These are phyloP conservation scores for Blastocrithidia nonstop DNA, from an alignment of 208 protist species.

Conservation along the genomic window DNA sequence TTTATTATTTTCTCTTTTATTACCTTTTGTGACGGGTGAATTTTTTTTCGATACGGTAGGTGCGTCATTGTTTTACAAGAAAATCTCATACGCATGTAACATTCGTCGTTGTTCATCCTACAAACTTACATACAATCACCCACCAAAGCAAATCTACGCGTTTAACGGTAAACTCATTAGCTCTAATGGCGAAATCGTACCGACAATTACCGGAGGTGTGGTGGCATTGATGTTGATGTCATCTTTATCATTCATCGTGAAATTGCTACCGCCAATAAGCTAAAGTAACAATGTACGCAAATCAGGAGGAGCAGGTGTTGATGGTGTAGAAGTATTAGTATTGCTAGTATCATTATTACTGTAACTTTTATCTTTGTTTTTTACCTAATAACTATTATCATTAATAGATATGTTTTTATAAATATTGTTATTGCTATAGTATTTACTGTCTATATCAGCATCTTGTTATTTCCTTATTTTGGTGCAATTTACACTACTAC, in stretches of 20 bases:
- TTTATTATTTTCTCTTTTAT: too few relatives aligned
- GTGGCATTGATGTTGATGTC: conserved; percentile 6
- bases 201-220: conserved; percentile 28
- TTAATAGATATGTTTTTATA: too few relatives aligned
- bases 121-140: conserved; percentile 42
- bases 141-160: conserved; percentile 41
- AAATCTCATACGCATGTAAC: conserved; percentile 12
- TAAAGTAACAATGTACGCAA: neutral
- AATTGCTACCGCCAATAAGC: conserved; percentile 10
- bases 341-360: too few relatives aligned
- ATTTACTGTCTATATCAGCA: too few relatives aligned
- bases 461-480: too few relatives aligned
- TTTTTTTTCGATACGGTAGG: too few relatives aligned
- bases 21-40: too few relatives aligned
- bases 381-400: too few relatives aligned
- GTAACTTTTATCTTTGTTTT: too few relatives aligned
- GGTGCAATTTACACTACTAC: too few relatives aligned
- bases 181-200: conserved; percentile 30
- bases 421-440: too few relatives aligned
- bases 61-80: too few relatives aligned
- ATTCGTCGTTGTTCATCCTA: conserved; percentile 44
- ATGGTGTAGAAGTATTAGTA: neutral
- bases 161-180: conserved; percentile 28
- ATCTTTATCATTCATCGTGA: conserved; percentile 17
- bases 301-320: neutral